These are phyloP conservation scores for Pythium dissimile DNA, from an alignment of 352 stramenopile genomes.

Conservation along the genomic window DNA sequence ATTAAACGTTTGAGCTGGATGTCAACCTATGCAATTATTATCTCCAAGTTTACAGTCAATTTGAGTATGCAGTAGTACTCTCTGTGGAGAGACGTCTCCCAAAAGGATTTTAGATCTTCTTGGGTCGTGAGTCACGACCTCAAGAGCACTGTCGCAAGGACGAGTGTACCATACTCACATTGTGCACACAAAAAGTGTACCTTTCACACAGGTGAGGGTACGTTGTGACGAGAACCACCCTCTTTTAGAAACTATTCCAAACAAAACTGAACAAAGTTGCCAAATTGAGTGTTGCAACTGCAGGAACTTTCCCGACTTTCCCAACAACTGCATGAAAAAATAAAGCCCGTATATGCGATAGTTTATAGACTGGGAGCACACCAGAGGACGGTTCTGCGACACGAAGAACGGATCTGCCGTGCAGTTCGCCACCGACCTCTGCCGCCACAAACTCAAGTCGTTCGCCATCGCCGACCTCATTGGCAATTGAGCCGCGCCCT, in stretches of 20 bases:
- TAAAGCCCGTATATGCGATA: not conserved
- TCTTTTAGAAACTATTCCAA: not conserved
- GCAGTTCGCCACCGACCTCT: too few relatives aligned
- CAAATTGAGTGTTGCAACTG: not conserved
- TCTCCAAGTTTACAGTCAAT: too few relatives aligned
- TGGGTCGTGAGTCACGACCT: too few relatives aligned
- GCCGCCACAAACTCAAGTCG: too few relatives aligned
- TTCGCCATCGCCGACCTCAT: not conserved
- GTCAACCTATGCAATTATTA: too few relatives aligned
- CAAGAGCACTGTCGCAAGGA: too few relatives aligned
- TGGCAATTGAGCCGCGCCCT: not conserved
- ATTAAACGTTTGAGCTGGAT: too few relatives aligned
- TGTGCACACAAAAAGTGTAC: not conserved
- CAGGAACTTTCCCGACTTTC: not conserved
- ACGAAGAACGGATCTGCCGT: not conserved
- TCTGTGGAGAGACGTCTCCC: too few relatives aligned
- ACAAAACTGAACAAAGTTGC: not conserved
- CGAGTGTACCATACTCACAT: too few relatives aligned
- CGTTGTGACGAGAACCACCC: not conserved
- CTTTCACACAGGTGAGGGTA: not conserved
- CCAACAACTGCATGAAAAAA: not conserved
- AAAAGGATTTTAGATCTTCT: too few relatives aligned
- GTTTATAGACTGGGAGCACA: not conserved
- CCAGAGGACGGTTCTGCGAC: not conserved
- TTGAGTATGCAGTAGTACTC: too few relatives aligned